Percentiles rank a stretch among this genome's conserved stretches.
phyloP scores from a whole-genome alignment of 2,329 filamentous ascomycete species.

The Akanthomyces muscarius region DNA sequence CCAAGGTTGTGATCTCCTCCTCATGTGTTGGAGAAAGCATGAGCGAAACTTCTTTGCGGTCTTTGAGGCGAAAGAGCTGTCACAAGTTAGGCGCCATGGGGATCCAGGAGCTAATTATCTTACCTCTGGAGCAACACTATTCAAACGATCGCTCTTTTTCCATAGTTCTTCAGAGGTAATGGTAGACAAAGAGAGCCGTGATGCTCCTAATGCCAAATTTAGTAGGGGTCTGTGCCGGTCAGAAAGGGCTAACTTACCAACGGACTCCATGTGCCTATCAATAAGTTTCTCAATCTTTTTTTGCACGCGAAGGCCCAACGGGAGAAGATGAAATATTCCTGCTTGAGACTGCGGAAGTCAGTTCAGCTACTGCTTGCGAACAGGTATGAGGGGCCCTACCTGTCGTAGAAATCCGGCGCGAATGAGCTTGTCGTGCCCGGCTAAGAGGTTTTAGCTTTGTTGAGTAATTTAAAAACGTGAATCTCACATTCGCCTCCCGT shows the following conservation, averaged over 20 bases:
- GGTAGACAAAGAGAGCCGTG: constrained; percentile 76
- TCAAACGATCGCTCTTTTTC: constrained; percentile 77
- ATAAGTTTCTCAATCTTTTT: constrained; percentile 82
- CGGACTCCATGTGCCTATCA: constrained; percentile 78
- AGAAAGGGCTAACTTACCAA: constrained; percentile 48
- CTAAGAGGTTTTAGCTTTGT: constrained; percentile 35
- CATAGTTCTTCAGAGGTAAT: constrained; percentile 83
- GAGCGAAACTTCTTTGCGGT: constrained; percentile 70
- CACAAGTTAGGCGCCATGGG: constrained; percentile 22
- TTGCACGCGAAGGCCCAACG: constrained; percentile 80
- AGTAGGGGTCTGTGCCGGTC: not conserved
- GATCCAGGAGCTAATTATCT: not conserved
- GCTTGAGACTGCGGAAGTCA: constrained; percentile 61
- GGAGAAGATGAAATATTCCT: constrained; percentile 88
- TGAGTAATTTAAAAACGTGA: not conserved
- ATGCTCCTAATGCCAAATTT: constrained; percentile 54
- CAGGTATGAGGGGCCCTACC: constrained; percentile 38
- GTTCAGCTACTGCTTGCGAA: not conserved
- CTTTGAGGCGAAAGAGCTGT: constrained; percentile 74
- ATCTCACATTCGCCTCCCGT: constrained; percentile 50
- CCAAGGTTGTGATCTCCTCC: constrained; percentile 86
- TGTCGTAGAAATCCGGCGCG: constrained; percentile 71
- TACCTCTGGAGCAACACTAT: constrained; percentile 70
- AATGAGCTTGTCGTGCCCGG: constrained; percentile 63
- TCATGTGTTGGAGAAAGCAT: constrained; percentile 92